A percentile compares a stretch with the other conserved stretches of the same genome.
phyloP scores from a whole-genome alignment of 768 basidiomycete genomes.

The Lactarius sp. region DNA sequence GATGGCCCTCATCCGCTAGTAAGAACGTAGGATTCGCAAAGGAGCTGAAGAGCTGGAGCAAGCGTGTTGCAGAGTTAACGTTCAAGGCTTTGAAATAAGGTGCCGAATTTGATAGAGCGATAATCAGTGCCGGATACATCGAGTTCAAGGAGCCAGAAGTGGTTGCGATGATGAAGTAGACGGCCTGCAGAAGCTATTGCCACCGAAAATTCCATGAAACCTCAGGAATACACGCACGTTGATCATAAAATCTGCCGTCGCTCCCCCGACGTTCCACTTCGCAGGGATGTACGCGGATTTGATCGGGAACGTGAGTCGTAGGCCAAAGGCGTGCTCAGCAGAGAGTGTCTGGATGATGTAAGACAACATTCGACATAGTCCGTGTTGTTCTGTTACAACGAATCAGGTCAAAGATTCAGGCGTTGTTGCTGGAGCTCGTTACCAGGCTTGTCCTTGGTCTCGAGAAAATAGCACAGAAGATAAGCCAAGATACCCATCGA shows the following conservation, averaged over 20 bases:
- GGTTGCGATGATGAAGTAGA: slow-evolving; percentile 86
- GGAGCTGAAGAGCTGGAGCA: slow-evolving; percentile 86
- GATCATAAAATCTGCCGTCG: slow-evolving; percentile 81
- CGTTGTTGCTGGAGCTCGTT: slow-evolving; percentile 29
- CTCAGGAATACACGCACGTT: slow-evolving; percentile 49
- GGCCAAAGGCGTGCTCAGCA: slow-evolving; percentile 73
- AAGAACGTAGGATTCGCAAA: slow-evolving; percentile 89
- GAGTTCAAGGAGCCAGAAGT: slow-evolving; percentile 78
- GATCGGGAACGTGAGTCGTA: slow-evolving; percentile 59
- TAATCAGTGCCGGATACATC: slow-evolving; percentile 88
- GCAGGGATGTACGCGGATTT: slow-evolving; percentile 56
- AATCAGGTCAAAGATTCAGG: slow-evolving; percentile 7
- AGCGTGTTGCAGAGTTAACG: slow-evolving; percentile 73
- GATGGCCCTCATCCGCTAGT: slow-evolving; percentile 92
- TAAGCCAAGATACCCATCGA: slow-evolving; percentile 73
- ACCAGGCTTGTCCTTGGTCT: slow-evolving; percentile 94
- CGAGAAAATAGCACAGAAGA: slow-evolving; percentile 74
- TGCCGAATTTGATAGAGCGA: slow-evolving; percentile 82
- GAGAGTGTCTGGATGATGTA: slow-evolving; percentile 92
- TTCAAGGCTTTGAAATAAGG: slow-evolving; percentile 81
- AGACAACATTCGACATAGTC: slow-evolving; percentile 80
- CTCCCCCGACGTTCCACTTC: slow-evolving; percentile 72
- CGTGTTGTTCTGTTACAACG: slow-evolving; percentile 69
- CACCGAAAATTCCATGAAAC: neutral
- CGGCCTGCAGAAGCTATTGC: slow-evolving; percentile 42